Base-by-base conservation (phyloP, 306 rosid species). In the Ormosia semicastrata region DNA sequence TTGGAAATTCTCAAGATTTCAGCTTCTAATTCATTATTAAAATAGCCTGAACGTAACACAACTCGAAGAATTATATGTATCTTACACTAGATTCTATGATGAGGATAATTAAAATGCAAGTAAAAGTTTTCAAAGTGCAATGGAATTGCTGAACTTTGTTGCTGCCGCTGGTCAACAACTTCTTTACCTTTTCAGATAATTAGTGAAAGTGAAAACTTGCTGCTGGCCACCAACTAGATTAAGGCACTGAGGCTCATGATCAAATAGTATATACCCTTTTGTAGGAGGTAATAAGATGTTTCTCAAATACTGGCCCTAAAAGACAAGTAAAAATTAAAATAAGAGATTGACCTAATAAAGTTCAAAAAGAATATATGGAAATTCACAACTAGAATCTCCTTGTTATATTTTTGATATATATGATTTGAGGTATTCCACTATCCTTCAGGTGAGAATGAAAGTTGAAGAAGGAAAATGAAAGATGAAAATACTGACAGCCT, bases 321-420 rank as follows among this genome's bases (percentile, higher is more conserved):
- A 60, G 50, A 30, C 33, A 57, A 40, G 39, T 46, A 2, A 4
- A 32, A 37, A 18, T 7, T n/a, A 72, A 34, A 40, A 7, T 52
- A 71, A 71, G 59, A 47, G 76, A 73, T 54, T 24, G 40, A 40
- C 14, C 54, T 29, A 15, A 57, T 30, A 18, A 57, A 56, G 56
- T 43, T 71, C 32, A 37, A 15, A 58, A 57, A 24, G n/a, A 41
- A 58, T 14, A 41, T 29, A 75, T 43, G 40, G 29, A 74, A 60
- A 75, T n/a, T 75, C 71, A 30, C 80, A 44, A 62, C 10, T 32
- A 46, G 69, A 47, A 76, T 76, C 33, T 44, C n/a, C 7, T 62
- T 44, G 7, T 44, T 76, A 15, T 36, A 47, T 47, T 62, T 76
- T 46, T 30, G 12, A 43, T 60, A 13, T 32, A n/a, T 29, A 59